Conservation (phyloP, 495 filamentous ascomycete species). For the Parmelia sp. region DNA sequence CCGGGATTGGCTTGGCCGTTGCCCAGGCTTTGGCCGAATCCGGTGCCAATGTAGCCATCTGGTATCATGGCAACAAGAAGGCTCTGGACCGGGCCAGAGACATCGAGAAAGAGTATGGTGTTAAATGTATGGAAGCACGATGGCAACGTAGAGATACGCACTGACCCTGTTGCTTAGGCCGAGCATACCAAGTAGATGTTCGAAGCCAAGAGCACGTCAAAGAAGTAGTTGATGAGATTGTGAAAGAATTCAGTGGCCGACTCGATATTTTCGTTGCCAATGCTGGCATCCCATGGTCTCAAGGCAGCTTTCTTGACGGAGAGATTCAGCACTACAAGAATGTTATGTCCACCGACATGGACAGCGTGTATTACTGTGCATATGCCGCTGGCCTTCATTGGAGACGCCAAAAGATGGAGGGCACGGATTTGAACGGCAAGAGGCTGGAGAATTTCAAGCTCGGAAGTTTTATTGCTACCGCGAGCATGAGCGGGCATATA, state of each 20-base stretch:
- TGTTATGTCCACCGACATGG: slow-evolving; percentile 68
- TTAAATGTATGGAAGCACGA: slow-evolving; percentile 54
- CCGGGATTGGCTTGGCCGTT: slow-evolving; percentile 73
- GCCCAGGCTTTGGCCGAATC: slow-evolving; percentile 75
- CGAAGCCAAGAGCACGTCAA: slow-evolving; percentile 53
- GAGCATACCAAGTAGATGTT: slow-evolving; percentile 69
- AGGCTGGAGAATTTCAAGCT: slow-evolving; percentile 58
- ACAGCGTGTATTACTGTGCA: slow-evolving; percentile 79
- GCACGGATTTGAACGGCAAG: slow-evolving; percentile 59
- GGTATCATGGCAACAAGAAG: slow-evolving; percentile 75
- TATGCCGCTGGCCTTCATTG: slow-evolving; percentile 68
- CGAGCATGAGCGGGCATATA: slow-evolving; percentile 79
- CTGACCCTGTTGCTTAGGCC: slow-evolving; percentile 42
- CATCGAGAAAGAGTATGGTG: slow-evolving; percentile 69
- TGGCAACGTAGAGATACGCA: not conserved
- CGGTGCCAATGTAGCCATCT: slow-evolving; percentile 81
- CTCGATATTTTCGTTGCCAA: slow-evolving; percentile 80
- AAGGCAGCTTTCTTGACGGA: slow-evolving; percentile 62
- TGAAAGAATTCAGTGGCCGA: slow-evolving; percentile 64
- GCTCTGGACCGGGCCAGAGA: slow-evolving; percentile 62
- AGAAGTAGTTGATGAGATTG: slow-evolving; percentile 48
- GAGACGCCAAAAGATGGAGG: slow-evolving; percentile 57
- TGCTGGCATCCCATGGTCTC: slow-evolving; percentile 67
- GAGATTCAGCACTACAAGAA: slow-evolving; percentile 58
- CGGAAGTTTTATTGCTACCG: slow-evolving; percentile 72